Evolutionary conservation across 1,139 yeast genomes (phyloP), one percentile per base, ranked within the genome.

Genomic region (Insectozyma bohioensis): DNA sequence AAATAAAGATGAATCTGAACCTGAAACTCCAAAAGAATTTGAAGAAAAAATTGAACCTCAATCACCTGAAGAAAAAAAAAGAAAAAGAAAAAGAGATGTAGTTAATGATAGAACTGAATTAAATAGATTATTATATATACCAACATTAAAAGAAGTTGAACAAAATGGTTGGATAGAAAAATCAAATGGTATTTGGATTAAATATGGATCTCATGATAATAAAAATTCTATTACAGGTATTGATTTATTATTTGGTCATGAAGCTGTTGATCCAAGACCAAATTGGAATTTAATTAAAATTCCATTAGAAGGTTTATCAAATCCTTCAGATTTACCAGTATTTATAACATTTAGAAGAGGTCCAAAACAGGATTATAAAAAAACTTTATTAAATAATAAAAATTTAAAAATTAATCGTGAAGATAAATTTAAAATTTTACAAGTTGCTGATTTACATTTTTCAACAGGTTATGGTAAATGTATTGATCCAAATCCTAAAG

Each of bases 381-480:
- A 41, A 26, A 35, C 44, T 13, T 39, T 49, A 14, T 4, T 17
- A 3, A 27, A 14, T 6, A 49, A 39, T 28, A 47, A 38, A 27
- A 43, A 51, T 2, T 47, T 66, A 30, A 56, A 59, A 37, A 47
- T 63, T 35, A 42, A 47, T 20, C 36, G 43, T 3, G 55, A 72
- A 19, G 78, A 72, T 2, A 75, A 68, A 42, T 85, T 83, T 56
- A 87, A 85, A 53, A 79, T 90, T 26, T 58, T 86, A 10, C 97
- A 90, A 54, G 73, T 88, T 3, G 94, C 96, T 0, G 97, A 90
- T 54, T 61, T 88, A 38, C 97, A 90, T 55, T 78, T 84, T 49
- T 74, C 87, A 6, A 84, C 92, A 0, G 92, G 90, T 2, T 67
- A 60, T 31, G 96, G 96, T 2, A 55, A 56, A 30, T 88, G 97